Conservation (phyloP, 495 filamentous ascomycete genomes). For the Lasiosphaeria ovina region DNA sequence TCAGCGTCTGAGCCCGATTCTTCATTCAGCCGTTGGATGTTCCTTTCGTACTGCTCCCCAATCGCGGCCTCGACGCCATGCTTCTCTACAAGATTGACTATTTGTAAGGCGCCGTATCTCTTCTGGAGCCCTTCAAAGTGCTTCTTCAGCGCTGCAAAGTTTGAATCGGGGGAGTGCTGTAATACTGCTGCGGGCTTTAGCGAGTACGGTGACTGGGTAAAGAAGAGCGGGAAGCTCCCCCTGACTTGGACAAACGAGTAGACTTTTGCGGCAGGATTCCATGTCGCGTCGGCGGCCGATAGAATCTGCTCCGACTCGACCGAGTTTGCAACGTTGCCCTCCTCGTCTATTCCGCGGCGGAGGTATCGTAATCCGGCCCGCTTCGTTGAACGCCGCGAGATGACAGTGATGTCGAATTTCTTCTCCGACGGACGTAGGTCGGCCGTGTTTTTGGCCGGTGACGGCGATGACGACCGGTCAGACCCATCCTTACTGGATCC, state of each 20-base stretch:
- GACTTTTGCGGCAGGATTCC: slow-evolving; percentile 59
- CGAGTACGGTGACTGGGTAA: slow-evolving; percentile 88
- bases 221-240: slow-evolving; percentile 88
- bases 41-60: slow-evolving; percentile 71
- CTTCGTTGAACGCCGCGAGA: slow-evolving; percentile 80
- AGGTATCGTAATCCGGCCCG: slow-evolving; percentile 87
- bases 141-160: slow-evolving; percentile 70
- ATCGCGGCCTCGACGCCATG: slow-evolving; percentile 74
- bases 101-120: slow-evolving; percentile 72
- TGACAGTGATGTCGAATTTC: slow-evolving; percentile 73
- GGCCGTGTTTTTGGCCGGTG: slow-evolving; percentile 19
- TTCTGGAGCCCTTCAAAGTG: slow-evolving; percentile 68
- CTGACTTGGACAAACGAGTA: slow-evolving; percentile 84
- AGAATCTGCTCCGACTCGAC: slow-evolving; percentile 95
- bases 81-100: slow-evolving; percentile 85
- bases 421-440: slow-evolving; percentile 41
- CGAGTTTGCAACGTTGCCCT: slow-evolving; percentile 81
- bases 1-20: slow-evolving; percentile 49
- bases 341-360: slow-evolving; percentile 85
- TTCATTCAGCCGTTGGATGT: slow-evolving; percentile 61
- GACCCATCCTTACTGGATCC: slow-evolving; percentile 17
- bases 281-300: slow-evolving; percentile 53
- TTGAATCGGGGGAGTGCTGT: slow-evolving; percentile 72
- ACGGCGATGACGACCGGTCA: slow-evolving; percentile 16
- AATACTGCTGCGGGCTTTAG: slow-evolving; percentile 84